phyloP scores from a whole-genome alignment of 768 basidiomycete species.

The Porphyrellus cyaneotinctus region DNA sequence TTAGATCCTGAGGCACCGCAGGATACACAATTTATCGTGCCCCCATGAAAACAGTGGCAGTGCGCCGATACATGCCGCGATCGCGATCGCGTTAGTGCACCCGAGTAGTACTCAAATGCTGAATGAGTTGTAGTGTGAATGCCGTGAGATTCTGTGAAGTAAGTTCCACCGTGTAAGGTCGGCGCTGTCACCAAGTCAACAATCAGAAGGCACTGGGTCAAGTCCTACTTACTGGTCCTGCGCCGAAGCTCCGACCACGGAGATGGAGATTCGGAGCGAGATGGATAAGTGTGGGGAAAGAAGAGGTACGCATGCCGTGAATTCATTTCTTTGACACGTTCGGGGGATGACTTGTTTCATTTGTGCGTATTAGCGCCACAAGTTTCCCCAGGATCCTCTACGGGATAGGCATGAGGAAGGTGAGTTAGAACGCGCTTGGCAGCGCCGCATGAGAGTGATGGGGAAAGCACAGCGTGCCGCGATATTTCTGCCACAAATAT shows the following conservation, averaged over 20 bases:
- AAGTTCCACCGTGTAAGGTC: not conserved
- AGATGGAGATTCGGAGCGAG: conserved; percentile 1
- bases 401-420: conserved; percentile 12
- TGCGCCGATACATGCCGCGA: not conserved
- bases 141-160: conserved; percentile 8
- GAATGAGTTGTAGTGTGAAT: not conserved
- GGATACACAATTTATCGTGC: not conserved
- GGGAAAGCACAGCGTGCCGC: conserved; percentile 5
- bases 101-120: not conserved
- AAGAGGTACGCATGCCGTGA: conserved; percentile 1
- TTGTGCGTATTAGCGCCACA: not conserved
- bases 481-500: conserved; percentile 7
- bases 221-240: not conserved
- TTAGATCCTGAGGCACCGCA: not conserved
- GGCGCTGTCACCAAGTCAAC: conserved; percentile 8
- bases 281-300: conserved; percentile 13
- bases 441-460: not conserved
- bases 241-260: not conserved
- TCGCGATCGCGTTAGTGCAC: not conserved
- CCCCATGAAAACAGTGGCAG: not conserved
- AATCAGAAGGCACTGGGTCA: not conserved
- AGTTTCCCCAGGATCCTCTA: not conserved
- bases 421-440: not conserved
- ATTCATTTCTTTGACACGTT: not conserved
- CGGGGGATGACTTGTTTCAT: not conserved